phyloP scores from a whole-genome alignment of 352 stramenopile species.

The Pythium dissotocum region DNA sequence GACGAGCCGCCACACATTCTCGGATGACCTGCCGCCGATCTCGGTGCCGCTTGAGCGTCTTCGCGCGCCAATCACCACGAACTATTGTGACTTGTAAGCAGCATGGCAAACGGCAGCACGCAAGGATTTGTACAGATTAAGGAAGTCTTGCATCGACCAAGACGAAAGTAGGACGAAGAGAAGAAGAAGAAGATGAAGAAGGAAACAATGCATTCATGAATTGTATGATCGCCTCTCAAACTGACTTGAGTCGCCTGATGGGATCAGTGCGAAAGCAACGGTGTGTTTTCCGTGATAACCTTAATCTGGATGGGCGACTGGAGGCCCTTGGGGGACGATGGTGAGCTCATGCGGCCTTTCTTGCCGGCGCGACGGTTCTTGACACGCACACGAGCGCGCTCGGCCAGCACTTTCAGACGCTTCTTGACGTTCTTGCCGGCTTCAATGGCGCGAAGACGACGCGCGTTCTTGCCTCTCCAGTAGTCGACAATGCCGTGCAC shows the following conservation, averaged over 20 bases:
- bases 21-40: constrained; percentile 81
- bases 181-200: neutral
- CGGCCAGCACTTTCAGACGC: constrained; percentile 52
- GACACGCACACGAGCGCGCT: constrained; percentile 51
- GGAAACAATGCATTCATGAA: constrained; percentile 3
- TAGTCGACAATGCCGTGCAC: constrained; percentile 60
- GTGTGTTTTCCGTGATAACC: constrained; percentile 51
- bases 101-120: neutral
- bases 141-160: neutral
- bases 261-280: constrained; percentile 30
- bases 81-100: constrained; percentile 39
- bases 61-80: constrained; percentile 39
- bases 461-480: constrained; percentile 41
- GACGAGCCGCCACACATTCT: constrained; percentile 85
- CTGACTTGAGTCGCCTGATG: neutral
- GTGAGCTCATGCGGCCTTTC: neutral
- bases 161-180: neutral
- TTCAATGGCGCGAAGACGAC: constrained; percentile 40
- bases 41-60: constrained; percentile 71
- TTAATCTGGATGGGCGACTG: constrained; percentile 45
- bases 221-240: constrained; percentile 1
- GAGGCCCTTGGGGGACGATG: constrained; percentile 24
- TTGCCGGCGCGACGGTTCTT: constrained; percentile 50
- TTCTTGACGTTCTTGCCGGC: constrained; percentile 23
- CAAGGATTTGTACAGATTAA: constrained; percentile 16